phyloP scores from a whole-genome alignment of 164 flowering plant genomes.

The Macadamia integrifolia region DNA sequence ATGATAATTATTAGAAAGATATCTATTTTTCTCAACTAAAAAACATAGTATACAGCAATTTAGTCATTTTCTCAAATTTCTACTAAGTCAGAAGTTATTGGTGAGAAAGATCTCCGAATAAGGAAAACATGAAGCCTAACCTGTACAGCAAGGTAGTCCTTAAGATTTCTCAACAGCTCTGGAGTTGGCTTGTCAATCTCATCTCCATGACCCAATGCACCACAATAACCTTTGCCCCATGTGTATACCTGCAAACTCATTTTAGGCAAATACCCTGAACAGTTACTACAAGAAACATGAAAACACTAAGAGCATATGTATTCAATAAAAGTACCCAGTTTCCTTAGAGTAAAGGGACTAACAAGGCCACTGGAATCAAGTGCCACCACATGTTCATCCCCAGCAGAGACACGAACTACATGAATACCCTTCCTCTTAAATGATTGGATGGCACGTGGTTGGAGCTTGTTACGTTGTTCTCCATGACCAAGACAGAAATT shows the following conservation, averaged over 20 bases:
- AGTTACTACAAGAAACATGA: constrained; percentile 8
- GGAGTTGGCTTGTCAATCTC: constrained; percentile 88
- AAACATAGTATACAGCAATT: background rate
- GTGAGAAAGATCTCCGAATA: background rate
- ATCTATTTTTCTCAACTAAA: no score
- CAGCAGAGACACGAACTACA: constrained; percentile 77
- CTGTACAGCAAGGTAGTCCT: constrained; percentile 69
- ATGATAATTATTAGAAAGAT: no score
- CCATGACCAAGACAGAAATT: constrained; percentile 98
- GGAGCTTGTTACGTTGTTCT: constrained; percentile 74
- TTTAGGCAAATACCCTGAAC: background rate
- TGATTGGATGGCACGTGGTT: constrained; percentile 62
- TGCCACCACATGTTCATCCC: constrained; percentile 94
- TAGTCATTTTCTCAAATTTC: background rate
- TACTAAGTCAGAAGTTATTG: background rate
- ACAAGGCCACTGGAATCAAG: constrained; percentile 92
- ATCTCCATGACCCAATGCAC: constrained; percentile 94
- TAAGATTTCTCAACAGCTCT: constrained; percentile 46
- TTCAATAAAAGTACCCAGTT: background rate
- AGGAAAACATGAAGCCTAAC: constrained; percentile 23
- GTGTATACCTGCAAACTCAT: constrained; percentile 63
- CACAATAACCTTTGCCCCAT: constrained; percentile 99
- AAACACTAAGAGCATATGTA: background rate
- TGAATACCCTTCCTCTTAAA: constrained; percentile 69
- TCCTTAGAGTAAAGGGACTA: constrained; percentile 22